Evolutionary conservation across 179 eudicot genomes (phyloP), one percentile per base, ranked within the genome.

Genomic region (Drosera spatulata): DNA sequence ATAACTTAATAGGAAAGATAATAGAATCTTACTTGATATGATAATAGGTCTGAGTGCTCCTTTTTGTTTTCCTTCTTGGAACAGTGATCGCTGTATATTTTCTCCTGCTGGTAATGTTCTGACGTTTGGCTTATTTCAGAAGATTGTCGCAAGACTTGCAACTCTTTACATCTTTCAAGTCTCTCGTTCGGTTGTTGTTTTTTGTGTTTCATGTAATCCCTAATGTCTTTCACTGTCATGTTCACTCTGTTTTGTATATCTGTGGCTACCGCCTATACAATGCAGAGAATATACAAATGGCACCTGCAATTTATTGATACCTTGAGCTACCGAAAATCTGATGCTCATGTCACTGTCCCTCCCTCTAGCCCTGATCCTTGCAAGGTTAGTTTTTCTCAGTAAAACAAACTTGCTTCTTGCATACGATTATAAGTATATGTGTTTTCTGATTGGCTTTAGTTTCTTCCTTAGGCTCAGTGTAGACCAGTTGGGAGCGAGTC

Each of bases 401-500:
- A 39, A 39, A 39, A 8, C 5, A 39, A 39, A 39, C 45, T 13
- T 56, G 7, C 3, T 39, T 39, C 10, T 40, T 60, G 12, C 58
- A 22, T 55, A 6, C 43, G 38, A 3, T 22, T 10, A 61, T 33
- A 41, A 39, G 10, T 51, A 6, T 4, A 41, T 6, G 5, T 66
- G 49, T 53, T 53, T 63, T 55, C 8, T 49, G 39, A 39, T 51
- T 50, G 45, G 55, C 22, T 45, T 64, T 43, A 56, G 69, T 66
- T 59, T 41, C 41, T 59, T 65, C 39, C n/a, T 22, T 55, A 76
- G 77, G 69, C 59, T 55, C 71, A 62, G 58, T 69, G 73, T 60
- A 69, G 71, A 59, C 80, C 69, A 3, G 63, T 4, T 39, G 80
- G 80, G 60, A 72, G 71, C 51, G 77, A 65, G 69, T 64, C 77